Percentiles rank a stretch among this genome's conserved stretches.
Conservation (phyloP, 179 eudicot species). For the Silene vulgaris region DNA sequence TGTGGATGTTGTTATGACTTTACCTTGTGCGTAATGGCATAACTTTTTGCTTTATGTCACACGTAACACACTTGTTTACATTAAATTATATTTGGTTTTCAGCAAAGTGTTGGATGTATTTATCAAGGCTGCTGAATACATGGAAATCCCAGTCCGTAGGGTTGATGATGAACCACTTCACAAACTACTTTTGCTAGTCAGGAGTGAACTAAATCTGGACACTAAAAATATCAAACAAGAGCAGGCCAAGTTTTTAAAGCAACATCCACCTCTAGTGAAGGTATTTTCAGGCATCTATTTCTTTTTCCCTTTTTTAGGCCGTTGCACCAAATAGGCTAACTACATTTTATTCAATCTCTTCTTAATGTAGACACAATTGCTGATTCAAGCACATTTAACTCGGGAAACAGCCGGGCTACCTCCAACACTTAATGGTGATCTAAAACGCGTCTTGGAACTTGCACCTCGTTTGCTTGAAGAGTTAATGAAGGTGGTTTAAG, state of each 20-base stretch:
- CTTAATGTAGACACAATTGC: slow-evolving; percentile 62
- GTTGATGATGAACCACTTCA: slow-evolving; percentile 80
- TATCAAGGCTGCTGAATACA: slow-evolving; percentile 75
- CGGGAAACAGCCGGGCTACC: slow-evolving; percentile 58
- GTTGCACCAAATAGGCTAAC: not conserved
- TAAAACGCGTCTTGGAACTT: slow-evolving; percentile 69
- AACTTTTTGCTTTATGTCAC: not conserved
- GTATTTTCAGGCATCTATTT: slow-evolving; percentile 30
- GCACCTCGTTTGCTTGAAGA: slow-evolving; percentile 88
- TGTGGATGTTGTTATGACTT: slow-evolving; percentile 6
- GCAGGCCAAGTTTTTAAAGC: slow-evolving; percentile 94
- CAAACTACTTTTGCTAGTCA: slow-evolving; percentile 61
- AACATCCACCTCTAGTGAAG: slow-evolving; percentile 87
- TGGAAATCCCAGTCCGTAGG: slow-evolving; percentile 81
- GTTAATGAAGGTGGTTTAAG: slow-evolving; percentile 58
- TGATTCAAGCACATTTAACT: slow-evolving; percentile 77
- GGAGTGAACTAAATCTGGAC: slow-evolving; percentile 83
- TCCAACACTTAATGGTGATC: slow-evolving; percentile 63
- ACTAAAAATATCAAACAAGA: slow-evolving; percentile 80
- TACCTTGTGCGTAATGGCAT: not conserved
- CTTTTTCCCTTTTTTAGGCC: not conserved
- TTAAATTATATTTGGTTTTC: slow-evolving; percentile 22
- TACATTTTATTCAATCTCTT: slow-evolving; percentile 17
- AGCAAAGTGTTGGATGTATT: slow-evolving; percentile 93
- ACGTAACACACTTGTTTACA: not conserved